These are phyloP conservation scores for Trametes cinnabarina DNA, from an alignment of 768 basidiomycete genomes.

Conservation along the genomic window DNA sequence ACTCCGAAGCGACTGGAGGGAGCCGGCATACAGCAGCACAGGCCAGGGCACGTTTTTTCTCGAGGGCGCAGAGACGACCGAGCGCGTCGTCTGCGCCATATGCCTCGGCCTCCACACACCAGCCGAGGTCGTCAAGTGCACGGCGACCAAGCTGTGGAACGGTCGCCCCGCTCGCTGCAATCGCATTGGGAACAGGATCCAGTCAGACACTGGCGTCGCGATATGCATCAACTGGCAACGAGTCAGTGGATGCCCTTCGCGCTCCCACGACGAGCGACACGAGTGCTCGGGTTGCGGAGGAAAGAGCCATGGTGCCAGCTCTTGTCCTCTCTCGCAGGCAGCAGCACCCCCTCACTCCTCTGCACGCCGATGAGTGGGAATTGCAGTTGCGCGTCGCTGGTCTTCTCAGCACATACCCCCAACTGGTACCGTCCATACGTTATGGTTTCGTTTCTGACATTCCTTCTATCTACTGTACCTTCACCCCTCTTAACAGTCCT, in stretches of 20 bases:
- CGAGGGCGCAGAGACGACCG: neutral
- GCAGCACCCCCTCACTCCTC: neutral
- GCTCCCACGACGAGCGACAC: neutral
- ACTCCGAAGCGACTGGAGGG: too few species aligned
- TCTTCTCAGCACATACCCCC: neutral
- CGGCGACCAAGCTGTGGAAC: neutral
- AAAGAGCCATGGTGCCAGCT: neutral
- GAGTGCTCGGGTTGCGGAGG: neutral
- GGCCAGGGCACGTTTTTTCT: neutral
- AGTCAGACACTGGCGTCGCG: neutral
- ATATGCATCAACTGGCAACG: slow-evolving; percentile 1
- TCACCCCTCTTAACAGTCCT: neutral
- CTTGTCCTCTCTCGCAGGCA: neutral
- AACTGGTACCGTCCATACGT: neutral
- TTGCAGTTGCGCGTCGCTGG: neutral
- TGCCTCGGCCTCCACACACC: neutral
- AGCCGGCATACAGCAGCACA: too few species aligned
- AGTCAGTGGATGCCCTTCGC: neutral
- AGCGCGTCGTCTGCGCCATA: neutral
- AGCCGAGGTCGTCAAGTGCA: neutral
- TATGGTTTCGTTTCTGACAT: neutral
- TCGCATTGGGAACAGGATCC: neutral
- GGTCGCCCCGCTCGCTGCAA: neutral
- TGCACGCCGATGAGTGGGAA: neutral
- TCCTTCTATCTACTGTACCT: neutral